phyloP scores from a whole-genome alignment of 306 rosid species.

The Cucurbita maxima region DNA sequence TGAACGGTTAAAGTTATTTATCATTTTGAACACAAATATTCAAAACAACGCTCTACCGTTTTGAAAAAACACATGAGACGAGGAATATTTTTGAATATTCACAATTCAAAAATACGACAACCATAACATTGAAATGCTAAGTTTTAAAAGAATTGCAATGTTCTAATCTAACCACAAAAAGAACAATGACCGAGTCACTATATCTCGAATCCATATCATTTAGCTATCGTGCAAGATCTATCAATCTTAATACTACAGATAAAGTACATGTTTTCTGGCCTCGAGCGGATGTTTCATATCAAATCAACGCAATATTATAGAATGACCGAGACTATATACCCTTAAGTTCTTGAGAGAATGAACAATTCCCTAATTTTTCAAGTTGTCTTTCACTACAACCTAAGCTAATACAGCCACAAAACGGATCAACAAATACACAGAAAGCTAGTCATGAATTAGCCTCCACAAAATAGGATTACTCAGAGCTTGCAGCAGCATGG shows the following conservation, averaged over 20 bases:
- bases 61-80: too few relatives aligned
- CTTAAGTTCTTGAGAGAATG: slow-evolving; percentile 49
- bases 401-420: neutral
- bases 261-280: neutral
- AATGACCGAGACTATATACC: neutral
- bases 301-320: neutral
- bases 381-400: neutral
- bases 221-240: neutral
- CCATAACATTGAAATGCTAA: neutral
- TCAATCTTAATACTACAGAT: neutral
- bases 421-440: neutral
- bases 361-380: slow-evolving; percentile 55
- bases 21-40: too few relatives aligned
- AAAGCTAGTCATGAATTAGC: neutral
- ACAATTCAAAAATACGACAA: neutral
- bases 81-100: too few relatives aligned
- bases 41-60: too few relatives aligned
- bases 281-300: neutral
- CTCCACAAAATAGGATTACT: neutral
- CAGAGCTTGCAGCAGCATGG: neutral
- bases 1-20: neutral
- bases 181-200: neutral
- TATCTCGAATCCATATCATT: neutral
- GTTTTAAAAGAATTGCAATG: neutral
- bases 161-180: neutral